Conservation (phyloP, 192 early-diverging fungal genomes). For the Backusella parvicylindrica region DNA sequence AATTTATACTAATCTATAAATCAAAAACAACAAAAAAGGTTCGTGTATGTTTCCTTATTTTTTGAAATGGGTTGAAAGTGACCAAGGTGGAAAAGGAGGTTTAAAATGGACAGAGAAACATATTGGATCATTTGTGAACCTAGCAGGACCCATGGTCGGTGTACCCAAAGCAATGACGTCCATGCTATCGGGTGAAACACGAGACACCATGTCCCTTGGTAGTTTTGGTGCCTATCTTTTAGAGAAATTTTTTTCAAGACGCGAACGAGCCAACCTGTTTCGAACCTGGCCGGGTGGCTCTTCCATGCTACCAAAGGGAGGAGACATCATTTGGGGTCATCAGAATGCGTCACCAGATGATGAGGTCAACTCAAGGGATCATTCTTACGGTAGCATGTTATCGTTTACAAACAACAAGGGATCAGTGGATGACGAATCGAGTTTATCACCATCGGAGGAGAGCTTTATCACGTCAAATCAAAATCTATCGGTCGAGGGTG, state of each 20-base stretch:
- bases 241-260: slow-evolving; percentile 79
- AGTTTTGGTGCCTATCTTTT: slow-evolving; percentile 73
- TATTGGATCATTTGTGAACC: slow-evolving; percentile 77
- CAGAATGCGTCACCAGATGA: slow-evolving; percentile 70
- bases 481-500: neutral
- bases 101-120: slow-evolving; percentile 73
- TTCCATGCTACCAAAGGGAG: slow-evolving; percentile 83
- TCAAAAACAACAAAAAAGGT: slow-evolving; percentile 36
- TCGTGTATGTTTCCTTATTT: slow-evolving; percentile 75
- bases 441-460: neutral
- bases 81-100: slow-evolving; percentile 65
- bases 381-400: slow-evolving; percentile 53
- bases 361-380: slow-evolving; percentile 31
- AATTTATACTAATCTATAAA: neutral
- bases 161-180: slow-evolving; percentile 80
- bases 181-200: slow-evolving; percentile 74
- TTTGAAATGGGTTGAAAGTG: slow-evolving; percentile 80
- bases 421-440: neutral
- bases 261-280: slow-evolving; percentile 71
- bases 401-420: slow-evolving; percentile 36
- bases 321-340: slow-evolving; percentile 76
- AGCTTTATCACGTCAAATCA: neutral
- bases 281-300: slow-evolving; percentile 79
- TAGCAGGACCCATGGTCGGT: slow-evolving; percentile 84
- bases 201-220: slow-evolving; percentile 81